A percentile compares a stretch with the other conserved stretches of the same genome.
Evolutionary conservation across 1,284 basidiomycete genomes (phyloP).

Genomic region (Coniferiporia sulphurascens): DNA sequence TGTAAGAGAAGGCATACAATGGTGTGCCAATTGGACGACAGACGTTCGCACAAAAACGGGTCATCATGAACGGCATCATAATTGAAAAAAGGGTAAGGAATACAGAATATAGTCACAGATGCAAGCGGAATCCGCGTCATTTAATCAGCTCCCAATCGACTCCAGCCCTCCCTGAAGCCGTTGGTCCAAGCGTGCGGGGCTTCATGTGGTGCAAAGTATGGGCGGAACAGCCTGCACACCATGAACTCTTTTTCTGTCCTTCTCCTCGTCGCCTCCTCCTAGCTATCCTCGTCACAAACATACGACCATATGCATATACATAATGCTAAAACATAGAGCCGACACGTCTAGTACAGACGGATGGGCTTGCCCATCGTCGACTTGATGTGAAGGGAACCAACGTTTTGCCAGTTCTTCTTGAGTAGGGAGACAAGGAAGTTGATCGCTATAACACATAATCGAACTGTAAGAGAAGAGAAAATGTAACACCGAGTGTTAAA

Average conservation of each 20-base stretch:
- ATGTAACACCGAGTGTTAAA: not conserved
- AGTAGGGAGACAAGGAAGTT: slow-evolving; percentile 99
- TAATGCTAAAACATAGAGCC: slow-evolving; percentile 4
- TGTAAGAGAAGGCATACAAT: too few relatives aligned
- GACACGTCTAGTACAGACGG: slow-evolving; percentile 74
- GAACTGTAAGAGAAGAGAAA: slow-evolving; percentile 13
- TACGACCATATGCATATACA: slow-evolving; percentile 14
- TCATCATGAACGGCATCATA: not conserved
- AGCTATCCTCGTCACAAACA: slow-evolving; percentile 9
- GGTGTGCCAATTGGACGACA: too few relatives aligned
- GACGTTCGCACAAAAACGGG: not conserved
- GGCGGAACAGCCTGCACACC: slow-evolving; percentile 23
- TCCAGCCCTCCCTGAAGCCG: slow-evolving; percentile 59
- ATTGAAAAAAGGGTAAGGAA: not conserved
- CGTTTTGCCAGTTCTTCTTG: slow-evolving; percentile 99
- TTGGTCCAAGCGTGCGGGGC: slow-evolving; percentile 93
- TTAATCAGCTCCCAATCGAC: slow-evolving; percentile 84
- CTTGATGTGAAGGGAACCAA: slow-evolving; percentile 99
- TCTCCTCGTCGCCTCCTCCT: slow-evolving; percentile 14
- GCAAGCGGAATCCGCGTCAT: slow-evolving; percentile 8
- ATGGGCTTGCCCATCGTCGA: slow-evolving; percentile 98
- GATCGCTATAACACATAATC: slow-evolving; percentile 59
- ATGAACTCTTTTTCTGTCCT: slow-evolving; percentile 20
- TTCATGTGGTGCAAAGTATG: slow-evolving; percentile 77
- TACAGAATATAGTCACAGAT: slow-evolving; percentile 9